Base-by-base conservation (phyloP, 306 rosid species). In the Rosa chinensis region DNA sequence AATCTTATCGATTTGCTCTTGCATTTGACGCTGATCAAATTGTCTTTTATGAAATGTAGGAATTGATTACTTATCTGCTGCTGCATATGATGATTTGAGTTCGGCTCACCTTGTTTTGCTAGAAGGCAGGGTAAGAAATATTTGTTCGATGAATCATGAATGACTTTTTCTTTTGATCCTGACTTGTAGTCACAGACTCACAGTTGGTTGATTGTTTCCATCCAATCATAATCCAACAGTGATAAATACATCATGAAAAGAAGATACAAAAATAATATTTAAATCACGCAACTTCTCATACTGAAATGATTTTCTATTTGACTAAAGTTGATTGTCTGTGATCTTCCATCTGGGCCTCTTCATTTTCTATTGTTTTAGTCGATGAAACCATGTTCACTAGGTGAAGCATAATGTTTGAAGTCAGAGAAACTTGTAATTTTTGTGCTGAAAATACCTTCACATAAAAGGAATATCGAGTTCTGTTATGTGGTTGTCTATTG, bases 31-130 rank as follows among this genome's bases (percentile, higher is more conserved):
- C 61, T 72, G 71, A 72, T 20, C 18, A 37, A 4, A 25, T 73
- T 32, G 21, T 25, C 40, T 67, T 7, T 23, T 39, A 0, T 75
- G 43, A 23, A 79, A 63, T 85, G 69, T 69, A 88, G 89, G 92
- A 63, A 73, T 86, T 63, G 92, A 88, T 84, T 88, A 88, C 85
- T 75, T 88, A 42, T 88, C 92, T 2, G 92, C 67, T 86, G 89
- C 92, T 82, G 92, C 92, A 61, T 83, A 10, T 62, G 88, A 77
- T 75, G 88, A 88, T 70, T 74, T 88, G 84, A 39, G 77, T 53
- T 71, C 89, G 0, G 35, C 92, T 79, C 92, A 88, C 78, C 86
- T 83, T 25, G 89, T 47, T 28, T 82, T 86, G 69, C 83, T 86
- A 18, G 81, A 84, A 80, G 71, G 84, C 83, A 77, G 89, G 84